Evolutionary conservation across 2,329 filamentous ascomycete species (phyloP).

Genomic region (Fusarium falciforme): DNA sequence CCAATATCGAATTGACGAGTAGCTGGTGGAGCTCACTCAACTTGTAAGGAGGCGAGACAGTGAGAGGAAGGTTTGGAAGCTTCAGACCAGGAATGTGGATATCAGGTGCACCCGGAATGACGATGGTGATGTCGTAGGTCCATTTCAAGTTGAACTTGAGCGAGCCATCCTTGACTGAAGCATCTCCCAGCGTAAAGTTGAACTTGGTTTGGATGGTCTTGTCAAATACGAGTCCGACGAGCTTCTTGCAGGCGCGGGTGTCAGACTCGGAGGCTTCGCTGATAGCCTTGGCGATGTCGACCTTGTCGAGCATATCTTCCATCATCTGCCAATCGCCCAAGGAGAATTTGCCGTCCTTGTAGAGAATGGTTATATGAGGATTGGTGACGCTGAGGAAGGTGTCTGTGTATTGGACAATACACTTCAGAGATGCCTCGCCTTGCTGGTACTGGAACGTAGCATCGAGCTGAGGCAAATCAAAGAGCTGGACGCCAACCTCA

Average conservation of each 20-base stretch:
- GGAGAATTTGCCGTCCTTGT: not conserved
- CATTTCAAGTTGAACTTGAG: not conserved
- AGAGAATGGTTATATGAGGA: not conserved
- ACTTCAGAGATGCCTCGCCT: not conserved
- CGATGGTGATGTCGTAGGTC: not conserved
- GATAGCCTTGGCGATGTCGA: not conserved
- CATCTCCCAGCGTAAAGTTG: not conserved
- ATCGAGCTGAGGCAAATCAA: not conserved
- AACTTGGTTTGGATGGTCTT: not conserved
- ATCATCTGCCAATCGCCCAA: not conserved
- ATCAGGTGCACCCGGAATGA: not conserved
- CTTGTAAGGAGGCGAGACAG: not conserved
- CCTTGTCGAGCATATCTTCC: not conserved
- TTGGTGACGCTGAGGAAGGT: not conserved
- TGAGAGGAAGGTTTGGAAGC: not conserved
- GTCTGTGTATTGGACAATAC: not conserved
- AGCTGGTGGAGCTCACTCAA: not conserved
- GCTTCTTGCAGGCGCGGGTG: not conserved
- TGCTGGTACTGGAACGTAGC: not conserved
- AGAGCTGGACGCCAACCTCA: not conserved
- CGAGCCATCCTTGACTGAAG: not conserved
- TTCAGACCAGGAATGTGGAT: not conserved
- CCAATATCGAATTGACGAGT: not conserved
- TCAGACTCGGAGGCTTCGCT: not conserved
- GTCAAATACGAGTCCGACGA: not conserved